Percentiles rank a stretch among this genome's conserved stretches.
Evolutionary conservation across 2,329 filamentous ascomycete genomes (phyloP).

Genomic region (Claviceps capensis): DNA sequence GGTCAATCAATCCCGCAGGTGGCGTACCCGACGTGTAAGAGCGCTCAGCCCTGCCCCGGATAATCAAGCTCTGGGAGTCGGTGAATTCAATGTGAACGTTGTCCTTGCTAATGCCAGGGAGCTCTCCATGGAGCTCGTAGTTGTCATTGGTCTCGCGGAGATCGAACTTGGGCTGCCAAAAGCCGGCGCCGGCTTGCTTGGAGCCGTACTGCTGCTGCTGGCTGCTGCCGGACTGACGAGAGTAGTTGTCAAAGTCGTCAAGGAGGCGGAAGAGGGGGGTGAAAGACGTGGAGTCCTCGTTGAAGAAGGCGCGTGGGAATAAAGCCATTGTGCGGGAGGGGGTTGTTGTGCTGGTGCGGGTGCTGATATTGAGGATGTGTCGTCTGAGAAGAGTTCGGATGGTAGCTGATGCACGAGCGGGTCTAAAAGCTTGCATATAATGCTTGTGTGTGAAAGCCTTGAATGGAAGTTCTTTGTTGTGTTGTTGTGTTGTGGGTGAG

Average conservation of each 20-base stretch:
- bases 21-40: conserved; percentile 35
- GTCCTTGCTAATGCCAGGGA: conserved; percentile 58
- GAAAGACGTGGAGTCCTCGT: conserved; percentile 34
- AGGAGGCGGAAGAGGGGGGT: conserved; percentile 43
- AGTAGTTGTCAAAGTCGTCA: conserved; percentile 42
- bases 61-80: conserved; percentile 52
- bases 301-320: conserved; percentile 41
- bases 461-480: not conserved
- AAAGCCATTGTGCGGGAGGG: conserved; percentile 40
- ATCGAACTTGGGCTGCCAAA: conserved; percentile 60
- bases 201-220: conserved; percentile 5
- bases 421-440: conserved; percentile 14
- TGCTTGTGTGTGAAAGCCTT: not conserved
- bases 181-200: conserved; percentile 15
- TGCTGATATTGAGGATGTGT: conserved; percentile 9
- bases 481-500: not conserved
- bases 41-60: conserved; percentile 53
- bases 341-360: conserved; percentile 2
- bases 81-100: conserved; percentile 63
- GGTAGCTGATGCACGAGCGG: conserved; percentile 12
- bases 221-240: conserved; percentile 15
- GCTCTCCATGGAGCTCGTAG: conserved; percentile 65
- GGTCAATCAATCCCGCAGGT: conserved; percentile 30
- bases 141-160: conserved; percentile 48
- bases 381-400: conserved; percentile 13